These are phyloP conservation scores for Saccharomyces pastorianus DNA, from an alignment of 1,139 yeast genomes.

Conservation along the genomic window DNA sequence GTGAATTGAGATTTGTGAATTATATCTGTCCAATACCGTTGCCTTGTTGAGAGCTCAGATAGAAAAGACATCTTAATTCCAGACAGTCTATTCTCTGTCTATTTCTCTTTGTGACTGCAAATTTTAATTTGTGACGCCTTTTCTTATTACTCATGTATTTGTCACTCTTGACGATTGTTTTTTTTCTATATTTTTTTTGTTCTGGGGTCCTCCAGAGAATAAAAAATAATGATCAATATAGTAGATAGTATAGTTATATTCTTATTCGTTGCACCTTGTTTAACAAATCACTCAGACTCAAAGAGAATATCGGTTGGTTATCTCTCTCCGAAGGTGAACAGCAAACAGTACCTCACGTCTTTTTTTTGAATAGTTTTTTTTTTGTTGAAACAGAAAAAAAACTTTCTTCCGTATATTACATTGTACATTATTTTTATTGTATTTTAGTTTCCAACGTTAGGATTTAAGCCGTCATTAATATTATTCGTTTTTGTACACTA, in stretches of 20 bases:
- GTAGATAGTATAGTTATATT: background rate
- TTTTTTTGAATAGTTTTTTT: background rate
- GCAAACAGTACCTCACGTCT: background rate
- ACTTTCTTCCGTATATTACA: background rate
- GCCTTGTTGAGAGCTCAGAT: too few species aligned
- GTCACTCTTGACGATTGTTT: background rate
- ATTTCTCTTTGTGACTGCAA: background rate
- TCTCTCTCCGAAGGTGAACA: background rate
- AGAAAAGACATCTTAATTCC: too few species aligned
- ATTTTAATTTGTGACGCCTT: background rate
- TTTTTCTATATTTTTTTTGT: background rate
- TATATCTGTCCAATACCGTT: too few species aligned
- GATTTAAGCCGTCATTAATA: background rate
- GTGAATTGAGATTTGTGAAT: background rate
- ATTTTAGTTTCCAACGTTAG: background rate
- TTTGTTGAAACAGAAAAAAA: background rate
- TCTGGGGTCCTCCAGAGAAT: background rate
- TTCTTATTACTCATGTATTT: background rate
- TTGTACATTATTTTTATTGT: background rate
- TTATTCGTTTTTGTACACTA: background rate
- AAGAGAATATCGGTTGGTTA: background rate
- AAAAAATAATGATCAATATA: background rate
- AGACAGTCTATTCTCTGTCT: background rate
- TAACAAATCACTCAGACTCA: too few species aligned
- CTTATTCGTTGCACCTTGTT: background rate